Base-by-base conservation (phyloP, 1,284 basidiomycete genomes). In the Cerrena zonata region DNA sequence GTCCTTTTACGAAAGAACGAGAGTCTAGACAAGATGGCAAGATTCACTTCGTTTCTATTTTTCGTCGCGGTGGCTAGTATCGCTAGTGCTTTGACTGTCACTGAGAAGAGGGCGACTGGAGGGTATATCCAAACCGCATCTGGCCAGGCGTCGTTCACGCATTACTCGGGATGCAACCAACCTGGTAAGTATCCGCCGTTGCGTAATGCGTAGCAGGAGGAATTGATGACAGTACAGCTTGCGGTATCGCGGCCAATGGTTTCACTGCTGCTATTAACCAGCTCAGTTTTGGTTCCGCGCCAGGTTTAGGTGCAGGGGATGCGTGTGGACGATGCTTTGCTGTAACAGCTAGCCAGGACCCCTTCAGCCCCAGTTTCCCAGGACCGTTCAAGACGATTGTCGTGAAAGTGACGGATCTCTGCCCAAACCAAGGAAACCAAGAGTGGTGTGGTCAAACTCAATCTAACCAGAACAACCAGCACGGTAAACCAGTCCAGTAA, bases 251-350 rank as follows among this genome's bases (percentile, higher is more conserved):
- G 12, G 77, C 72, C 1, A 62, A 60, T 22, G 80, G 80, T 3
- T 80, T 67, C 60, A 79, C 76, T 5, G 80, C 79, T 18, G 80
- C 80, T 2, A 71, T 81, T 5, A 77, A 70, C 59, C 78, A 80
- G 63, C 71, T 80, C 25, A 62, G 78, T 0, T 82, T 79, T 55
- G 79, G 79, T 37, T 69, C 77, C 22, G 50, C 59, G 5, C 74
- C 78, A 11, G 77, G 78, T 0, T 37, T 67, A 0, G 79, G 78
- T 15, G 63, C 77, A 11, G 79, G 80, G n/a, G 79, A 81, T 61
- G 79, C 76, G 18, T 83, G 79, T 56, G 79, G 79, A 21, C 74
- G 79, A 42, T 80, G 79, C 68, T 81, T 80, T 59, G 65, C 70
- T 12, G 34, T 82, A 47, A 78, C 78, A 2, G 78, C 69, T n/a